These are phyloP conservation scores for Cyanidium caldarium DNA, from an alignment of 23 red algal genomes.

Conservation along the genomic window DNA sequence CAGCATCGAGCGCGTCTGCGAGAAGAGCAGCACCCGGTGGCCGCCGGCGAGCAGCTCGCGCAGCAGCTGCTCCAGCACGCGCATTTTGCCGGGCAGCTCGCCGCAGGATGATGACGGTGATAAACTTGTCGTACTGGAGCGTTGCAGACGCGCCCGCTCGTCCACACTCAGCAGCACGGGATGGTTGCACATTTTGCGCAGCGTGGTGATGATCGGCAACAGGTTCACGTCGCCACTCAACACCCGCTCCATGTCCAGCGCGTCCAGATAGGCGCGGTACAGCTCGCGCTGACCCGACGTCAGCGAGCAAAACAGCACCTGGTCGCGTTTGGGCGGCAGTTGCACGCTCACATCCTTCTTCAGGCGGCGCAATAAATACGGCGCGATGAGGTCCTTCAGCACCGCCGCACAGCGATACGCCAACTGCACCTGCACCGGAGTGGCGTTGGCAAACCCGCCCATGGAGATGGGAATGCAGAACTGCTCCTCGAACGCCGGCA, in stretches of 20 bases:
- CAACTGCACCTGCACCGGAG: conserved; percentile 63
- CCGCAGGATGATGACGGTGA: too few relatives aligned
- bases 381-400: conserved; percentile 62
- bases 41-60: conserved; percentile 20
- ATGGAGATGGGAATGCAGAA: conserved; percentile 86
- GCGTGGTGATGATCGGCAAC: conserved; percentile 52
- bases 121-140: background rate
- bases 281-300: conserved; percentile 55
- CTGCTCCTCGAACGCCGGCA: conserved; percentile 76
- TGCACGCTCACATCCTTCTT: conserved; percentile 88
- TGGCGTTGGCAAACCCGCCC: conserved; percentile 77
- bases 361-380: conserved; percentile 76
- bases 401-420: conserved; percentile 76
- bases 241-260: conserved; percentile 40
- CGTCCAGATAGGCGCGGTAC: conserved; percentile 59
- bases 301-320: conserved; percentile 72
- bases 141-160: conserved; percentile 1
- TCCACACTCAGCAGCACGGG: conserved; percentile 23
- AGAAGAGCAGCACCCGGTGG: conserved; percentile 75
- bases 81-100: conserved; percentile 44
- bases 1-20: conserved; percentile 73
- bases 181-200: conserved; percentile 98
- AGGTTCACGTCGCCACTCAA: conserved; percentile 43
- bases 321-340: conserved; percentile 75
- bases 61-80: conserved; percentile 50